Conservation (phyloP, 2,329 filamentous ascomycete species). For the Alternaria sp. region DNA sequence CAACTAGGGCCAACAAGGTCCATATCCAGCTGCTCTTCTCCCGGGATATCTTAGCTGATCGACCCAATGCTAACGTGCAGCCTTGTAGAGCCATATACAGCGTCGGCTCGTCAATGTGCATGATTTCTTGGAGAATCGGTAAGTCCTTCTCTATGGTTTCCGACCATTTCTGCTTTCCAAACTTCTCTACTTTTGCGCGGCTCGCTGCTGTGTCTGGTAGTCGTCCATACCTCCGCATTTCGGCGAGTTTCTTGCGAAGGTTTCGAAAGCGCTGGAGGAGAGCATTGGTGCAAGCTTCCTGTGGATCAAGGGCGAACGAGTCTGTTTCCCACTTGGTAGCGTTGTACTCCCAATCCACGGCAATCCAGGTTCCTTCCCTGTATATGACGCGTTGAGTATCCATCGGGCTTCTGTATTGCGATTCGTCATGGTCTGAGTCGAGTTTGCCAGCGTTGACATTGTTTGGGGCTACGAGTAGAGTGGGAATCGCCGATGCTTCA, state of each 20-base stretch:
- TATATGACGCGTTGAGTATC: conserved; percentile 68
- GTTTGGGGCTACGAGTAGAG: conserved; percentile 65
- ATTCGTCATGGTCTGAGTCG: conserved; percentile 1
- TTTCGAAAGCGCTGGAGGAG: conserved; percentile 69
- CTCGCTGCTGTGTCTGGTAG: not conserved
- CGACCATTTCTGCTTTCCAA: conserved; percentile 46
- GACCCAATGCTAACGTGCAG: conserved; percentile 67
- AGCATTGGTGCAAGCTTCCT: conserved; percentile 70
- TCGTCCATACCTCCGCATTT: conserved; percentile 47
- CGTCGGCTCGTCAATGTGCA: conserved; percentile 66
- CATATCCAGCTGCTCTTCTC: conserved; percentile 84
- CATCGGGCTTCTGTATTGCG: conserved; percentile 56
- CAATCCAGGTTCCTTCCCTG: conserved; percentile 78
- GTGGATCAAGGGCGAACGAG: conserved; percentile 49
- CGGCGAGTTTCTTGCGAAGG: conserved; percentile 68
- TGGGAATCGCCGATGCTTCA: conserved; percentile 76
- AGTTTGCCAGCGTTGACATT: conserved; percentile 16
- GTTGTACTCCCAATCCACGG: conserved; percentile 50
- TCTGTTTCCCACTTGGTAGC: conserved; percentile 6
- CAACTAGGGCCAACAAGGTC: conserved; percentile 77
- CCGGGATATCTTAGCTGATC: conserved; percentile 64
- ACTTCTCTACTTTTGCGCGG: conserved; percentile 20
- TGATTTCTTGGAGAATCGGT: conserved; percentile 59
- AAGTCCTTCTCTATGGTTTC: conserved; percentile 33
- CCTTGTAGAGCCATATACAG: conserved; percentile 70